phyloP scores from a whole-genome alignment of 1,284 basidiomycete genomes.

The Rhodotorula glutinis region DNA sequence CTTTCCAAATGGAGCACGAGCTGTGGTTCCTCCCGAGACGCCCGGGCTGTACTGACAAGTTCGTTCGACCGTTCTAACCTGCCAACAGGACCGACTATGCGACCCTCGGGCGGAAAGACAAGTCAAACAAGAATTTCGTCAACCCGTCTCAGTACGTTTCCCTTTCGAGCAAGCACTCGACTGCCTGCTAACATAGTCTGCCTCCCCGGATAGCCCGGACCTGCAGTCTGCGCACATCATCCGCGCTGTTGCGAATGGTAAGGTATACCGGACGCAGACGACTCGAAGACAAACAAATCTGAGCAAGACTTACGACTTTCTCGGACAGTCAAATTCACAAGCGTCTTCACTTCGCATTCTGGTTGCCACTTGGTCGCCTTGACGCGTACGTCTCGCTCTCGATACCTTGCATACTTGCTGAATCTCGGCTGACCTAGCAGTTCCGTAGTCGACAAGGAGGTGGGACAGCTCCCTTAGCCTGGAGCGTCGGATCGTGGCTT shows the following conservation, averaged over 20 bases:
- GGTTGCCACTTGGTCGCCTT: conserved; percentile 72
- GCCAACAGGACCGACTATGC: conserved; percentile 37
- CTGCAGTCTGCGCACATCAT: conserved; percentile 80
- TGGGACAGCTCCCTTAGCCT: conserved; percentile 41
- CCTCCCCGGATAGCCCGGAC: conserved; percentile 58
- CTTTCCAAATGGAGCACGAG: neutral
- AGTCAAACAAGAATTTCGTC: conserved; percentile 21
- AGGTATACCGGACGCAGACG: conserved; percentile 30
- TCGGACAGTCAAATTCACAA: conserved; percentile 55
- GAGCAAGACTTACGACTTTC: neutral
- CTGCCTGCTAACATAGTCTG: conserved; percentile 14
- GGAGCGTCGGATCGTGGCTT: too few relatives aligned
- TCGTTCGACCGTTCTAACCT: neutral
- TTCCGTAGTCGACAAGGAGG: conserved; percentile 28
- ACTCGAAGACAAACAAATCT: neutral
- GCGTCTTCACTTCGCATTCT: conserved; percentile 68
- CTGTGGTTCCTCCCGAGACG: neutral
- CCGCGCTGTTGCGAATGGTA: conserved; percentile 75
- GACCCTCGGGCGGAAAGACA: conserved; percentile 39
- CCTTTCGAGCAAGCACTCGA: neutral
- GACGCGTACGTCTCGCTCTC: conserved; percentile 51
- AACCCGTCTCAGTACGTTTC: conserved; percentile 19
- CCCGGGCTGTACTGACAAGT: neutral
- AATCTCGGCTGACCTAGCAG: neutral
- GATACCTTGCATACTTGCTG: neutral